These are phyloP conservation scores for Nepenthes alata DNA, from an alignment of 179 eudicot genomes.

Conservation along the genomic window DNA sequence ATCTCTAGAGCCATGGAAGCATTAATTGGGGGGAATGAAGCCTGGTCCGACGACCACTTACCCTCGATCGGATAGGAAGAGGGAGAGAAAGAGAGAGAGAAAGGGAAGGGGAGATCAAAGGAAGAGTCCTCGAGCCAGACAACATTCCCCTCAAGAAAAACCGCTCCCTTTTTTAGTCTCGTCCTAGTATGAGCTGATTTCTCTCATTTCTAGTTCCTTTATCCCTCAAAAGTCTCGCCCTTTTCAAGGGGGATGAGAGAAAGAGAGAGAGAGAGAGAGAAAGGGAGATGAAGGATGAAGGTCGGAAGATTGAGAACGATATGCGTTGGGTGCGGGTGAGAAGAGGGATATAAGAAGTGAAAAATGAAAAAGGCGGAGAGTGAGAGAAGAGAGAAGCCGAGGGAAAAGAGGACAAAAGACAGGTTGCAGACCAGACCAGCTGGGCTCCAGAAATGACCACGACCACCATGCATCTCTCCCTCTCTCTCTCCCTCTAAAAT, in stretches of 20 bases:
- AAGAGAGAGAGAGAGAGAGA: neutral
- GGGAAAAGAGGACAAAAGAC: neutral
- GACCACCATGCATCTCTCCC: too few species aligned
- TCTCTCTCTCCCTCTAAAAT: too few species aligned
- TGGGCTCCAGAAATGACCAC: constrained; percentile 1
- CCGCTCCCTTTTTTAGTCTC: too few species aligned
- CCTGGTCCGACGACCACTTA: constrained; percentile 70
- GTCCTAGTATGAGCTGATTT: neutral
- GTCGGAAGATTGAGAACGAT: neutral
- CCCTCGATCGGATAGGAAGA: neutral
- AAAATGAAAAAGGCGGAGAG: neutral
- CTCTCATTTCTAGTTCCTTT: neutral
- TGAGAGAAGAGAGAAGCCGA: neutral
- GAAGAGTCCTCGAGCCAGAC: constrained; percentile 14
- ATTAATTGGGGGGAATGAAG: constrained; percentile 87
- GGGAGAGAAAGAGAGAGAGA: neutral
- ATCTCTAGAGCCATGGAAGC: neutral
- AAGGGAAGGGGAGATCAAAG: neutral
- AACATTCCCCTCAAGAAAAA: constrained; percentile 12
- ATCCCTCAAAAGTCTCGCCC: neutral
- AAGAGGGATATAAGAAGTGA: neutral
- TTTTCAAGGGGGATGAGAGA: constrained; percentile 1
- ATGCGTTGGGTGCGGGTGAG: neutral
- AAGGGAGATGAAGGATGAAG: neutral
- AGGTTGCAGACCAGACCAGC: neutral